Evolutionary conservation across 768 basidiomycete genomes (phyloP), one percentile per base, ranked within the genome.

Genomic region (Paxillus ammoniavirescens): DNA sequence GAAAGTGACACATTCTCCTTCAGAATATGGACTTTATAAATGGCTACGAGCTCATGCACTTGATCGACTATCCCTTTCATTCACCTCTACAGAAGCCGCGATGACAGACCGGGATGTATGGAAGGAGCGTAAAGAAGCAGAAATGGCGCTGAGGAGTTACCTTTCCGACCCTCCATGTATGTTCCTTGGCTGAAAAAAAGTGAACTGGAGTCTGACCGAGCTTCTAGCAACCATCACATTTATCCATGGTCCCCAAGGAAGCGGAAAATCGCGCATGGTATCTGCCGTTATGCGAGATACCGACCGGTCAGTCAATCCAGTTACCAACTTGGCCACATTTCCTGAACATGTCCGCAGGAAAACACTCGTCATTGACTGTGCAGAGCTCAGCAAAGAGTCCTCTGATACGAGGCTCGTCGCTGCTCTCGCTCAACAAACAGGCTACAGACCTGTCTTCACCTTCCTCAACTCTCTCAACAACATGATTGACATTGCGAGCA

Each of bases 391-490:
- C 36, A 90, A 87, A 60, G 77, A 85, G 7, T 69, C 75, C 1
- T 83, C 88, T 5, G 93, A 95, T 61, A 73, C 80, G 5, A 77
- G 77, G n/a, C 76, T 93, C 10, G 75, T 95, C 3, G 75, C 75
- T 21, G 75, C 75, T 5, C 74, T 98, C 8, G 93, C 95, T 1
- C 72, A 70, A 6, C 91, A 97, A 62, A 92, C 89, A 0, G 94
- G 96, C 35, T 93, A 92, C 65, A 88, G 85, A 78, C 95, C 94
- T 5, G 79, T 92, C 6, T 95, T 97, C 71, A 86, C 86, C 5
- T 89, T 93, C 72, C 73, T 92, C 46, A 85, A 87, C 61, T 92
- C 89, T 0, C 71, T 92, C 65, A 89, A 82, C 61, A 87, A 82
- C 57, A 72, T 98, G 52, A 82, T 98, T 56, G 96, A 98, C 66